A percentile compares a stretch with the other conserved stretches of the same genome.
Conservation (phyloP, 2,329 filamentous ascomycete genomes). For the Penicillium decumbens region DNA sequence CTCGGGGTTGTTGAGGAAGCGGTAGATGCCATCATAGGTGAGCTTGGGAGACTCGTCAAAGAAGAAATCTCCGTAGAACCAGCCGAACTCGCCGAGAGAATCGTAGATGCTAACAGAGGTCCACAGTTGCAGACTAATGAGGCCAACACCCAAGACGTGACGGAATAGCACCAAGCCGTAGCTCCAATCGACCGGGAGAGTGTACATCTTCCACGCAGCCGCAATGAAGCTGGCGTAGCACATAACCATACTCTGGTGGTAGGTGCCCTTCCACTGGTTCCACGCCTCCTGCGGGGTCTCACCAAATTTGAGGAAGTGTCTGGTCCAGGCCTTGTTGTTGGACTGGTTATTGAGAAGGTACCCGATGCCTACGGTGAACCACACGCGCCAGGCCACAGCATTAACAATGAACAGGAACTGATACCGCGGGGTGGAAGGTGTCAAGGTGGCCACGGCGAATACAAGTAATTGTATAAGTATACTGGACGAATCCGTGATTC, state of each 20-base stretch:
- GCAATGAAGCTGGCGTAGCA: slow-evolving; percentile 85
- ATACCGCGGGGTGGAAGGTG: slow-evolving; percentile 69
- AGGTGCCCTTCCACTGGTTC: slow-evolving; percentile 96
- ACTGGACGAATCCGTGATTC: slow-evolving; percentile 77
- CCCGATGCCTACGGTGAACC: slow-evolving; percentile 87
- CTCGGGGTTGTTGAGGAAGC: slow-evolving; percentile 96
- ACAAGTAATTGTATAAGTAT: slow-evolving; percentile 73
- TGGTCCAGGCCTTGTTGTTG: slow-evolving; percentile 86
- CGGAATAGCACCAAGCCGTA: slow-evolving; percentile 81
- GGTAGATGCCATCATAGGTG: slow-evolving; percentile 95
- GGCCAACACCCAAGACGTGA: slow-evolving; percentile 74
- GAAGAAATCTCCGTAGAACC: slow-evolving; percentile 99
- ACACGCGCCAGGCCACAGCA: slow-evolving; percentile 77
- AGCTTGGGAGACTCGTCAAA: slow-evolving; percentile 83
- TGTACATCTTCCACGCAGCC: slow-evolving; percentile 95
- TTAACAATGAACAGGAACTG: slow-evolving; percentile 76
- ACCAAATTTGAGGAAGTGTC: slow-evolving; percentile 95
- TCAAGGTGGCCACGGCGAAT: slow-evolving; percentile 65
- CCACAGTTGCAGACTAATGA: slow-evolving; percentile 87
- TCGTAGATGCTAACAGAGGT: slow-evolving; percentile 91
- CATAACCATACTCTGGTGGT: slow-evolving; percentile 87
- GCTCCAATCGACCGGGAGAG: slow-evolving; percentile 76
- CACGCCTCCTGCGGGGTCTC: slow-evolving; percentile 87
- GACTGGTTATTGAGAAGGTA: slow-evolving; percentile 81
- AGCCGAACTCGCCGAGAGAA: slow-evolving; percentile 93